A percentile compares a stretch with the other conserved stretches of the same genome.
Conservation (phyloP, 345 rosid species). For the Rhodomyrtus tomentosa region DNA sequence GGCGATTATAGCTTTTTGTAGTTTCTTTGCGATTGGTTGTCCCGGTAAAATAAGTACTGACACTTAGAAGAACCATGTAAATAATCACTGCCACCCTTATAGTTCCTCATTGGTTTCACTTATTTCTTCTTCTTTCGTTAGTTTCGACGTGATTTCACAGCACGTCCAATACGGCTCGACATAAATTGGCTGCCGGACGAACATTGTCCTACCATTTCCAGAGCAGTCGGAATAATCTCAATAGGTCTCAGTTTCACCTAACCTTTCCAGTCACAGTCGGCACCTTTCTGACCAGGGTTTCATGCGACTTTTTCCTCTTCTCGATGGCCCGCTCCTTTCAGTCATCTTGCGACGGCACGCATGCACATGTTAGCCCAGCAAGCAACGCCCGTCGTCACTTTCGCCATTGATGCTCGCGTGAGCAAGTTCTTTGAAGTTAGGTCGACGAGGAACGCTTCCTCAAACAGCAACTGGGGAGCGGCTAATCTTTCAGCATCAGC, state of each 20-base stretch:
- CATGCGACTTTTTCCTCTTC: background rate
- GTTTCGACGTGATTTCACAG: background rate
- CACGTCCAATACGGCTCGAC: background rate
- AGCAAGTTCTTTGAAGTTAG: background rate
- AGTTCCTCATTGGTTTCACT: background rate
- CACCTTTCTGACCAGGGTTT: background rate
- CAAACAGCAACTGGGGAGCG: no score
- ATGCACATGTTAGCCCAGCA: background rate
- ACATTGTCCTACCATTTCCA: background rate
- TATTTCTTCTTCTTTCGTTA: rapidly evolving
- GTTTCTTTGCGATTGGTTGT: rapidly evolving
- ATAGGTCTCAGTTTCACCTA: background rate
- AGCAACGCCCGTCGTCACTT: background rate
- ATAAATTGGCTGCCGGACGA: background rate
- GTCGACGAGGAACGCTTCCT: background rate
- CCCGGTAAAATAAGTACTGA: rapidly evolving
- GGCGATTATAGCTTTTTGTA: no score
- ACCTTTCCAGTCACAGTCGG: background rate
- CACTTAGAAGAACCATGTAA: rapidly evolving
- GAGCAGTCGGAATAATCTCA: background rate
- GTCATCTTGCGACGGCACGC: background rate
- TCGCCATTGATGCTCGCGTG: background rate
- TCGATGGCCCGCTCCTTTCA: background rate
- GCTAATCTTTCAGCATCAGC: background rate
- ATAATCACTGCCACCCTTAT: rapidly evolving